A percentile compares a stretch with the other conserved stretches of the same genome.
Conservation (phyloP, 306 rosid species). For the Betula pendula region DNA sequence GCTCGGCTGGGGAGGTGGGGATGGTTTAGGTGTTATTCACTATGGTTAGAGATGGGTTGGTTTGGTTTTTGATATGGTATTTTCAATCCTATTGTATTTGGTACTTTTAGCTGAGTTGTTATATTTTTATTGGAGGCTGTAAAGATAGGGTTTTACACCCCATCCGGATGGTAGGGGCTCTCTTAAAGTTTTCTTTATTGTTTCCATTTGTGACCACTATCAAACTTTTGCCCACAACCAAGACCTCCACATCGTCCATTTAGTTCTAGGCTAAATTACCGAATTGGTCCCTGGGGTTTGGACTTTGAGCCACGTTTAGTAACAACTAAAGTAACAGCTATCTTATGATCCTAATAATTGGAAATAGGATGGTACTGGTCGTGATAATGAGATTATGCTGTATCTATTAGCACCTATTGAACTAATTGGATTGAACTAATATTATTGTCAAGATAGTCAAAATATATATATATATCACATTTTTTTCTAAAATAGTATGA, state of each 20-base stretch:
- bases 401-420: not conserved
- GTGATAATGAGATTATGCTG: not conserved
- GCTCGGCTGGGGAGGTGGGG: too few species aligned
- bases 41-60: too few species aligned
- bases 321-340: not conserved
- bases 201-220: not conserved
- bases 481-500: not conserved
- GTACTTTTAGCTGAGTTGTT: too few species aligned
- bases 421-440: not conserved
- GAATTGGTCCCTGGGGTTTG: not conserved
- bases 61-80: too few species aligned
- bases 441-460: not conserved
- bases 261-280: not conserved
- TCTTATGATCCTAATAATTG: not conserved
- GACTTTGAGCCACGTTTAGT: not conserved
- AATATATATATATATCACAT: not conserved
- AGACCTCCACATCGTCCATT: not conserved
- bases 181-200: not conserved
- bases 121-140: too few species aligned
- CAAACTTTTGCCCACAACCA: not conserved
- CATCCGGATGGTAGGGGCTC: too few species aligned
- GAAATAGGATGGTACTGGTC: conserved; percentile 11
- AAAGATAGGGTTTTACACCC: too few species aligned
- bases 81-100: too few species aligned
- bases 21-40: too few species aligned